A percentile compares a stretch with the other conserved stretches of the same genome.
Conservation (phyloP, 495 filamentous ascomycete genomes). For the Penicillium cinerascens region DNA sequence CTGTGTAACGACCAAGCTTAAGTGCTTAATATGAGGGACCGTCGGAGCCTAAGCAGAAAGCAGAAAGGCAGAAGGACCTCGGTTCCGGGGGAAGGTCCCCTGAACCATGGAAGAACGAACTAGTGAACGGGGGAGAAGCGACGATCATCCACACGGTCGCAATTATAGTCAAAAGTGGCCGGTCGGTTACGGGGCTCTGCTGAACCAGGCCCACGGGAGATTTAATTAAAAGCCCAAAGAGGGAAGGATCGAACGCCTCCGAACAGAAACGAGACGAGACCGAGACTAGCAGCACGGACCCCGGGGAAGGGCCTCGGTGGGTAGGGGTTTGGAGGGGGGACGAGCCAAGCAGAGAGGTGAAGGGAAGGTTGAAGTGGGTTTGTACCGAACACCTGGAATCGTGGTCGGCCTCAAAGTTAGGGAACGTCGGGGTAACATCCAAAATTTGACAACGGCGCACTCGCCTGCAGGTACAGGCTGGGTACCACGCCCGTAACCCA, state of each 20-base stretch:
- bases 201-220: background rate
- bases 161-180: background rate
- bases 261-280: background rate
- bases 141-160: conserved; percentile 7
- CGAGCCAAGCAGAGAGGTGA: background rate
- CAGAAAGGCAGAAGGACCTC: conserved; percentile 14
- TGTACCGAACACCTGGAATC: background rate
- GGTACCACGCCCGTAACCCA: background rate
- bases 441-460: background rate
- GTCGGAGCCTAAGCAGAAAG: background rate
- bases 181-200: conserved; percentile 3
- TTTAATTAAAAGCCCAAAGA: conserved; percentile 5
- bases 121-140: background rate
- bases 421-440: background rate
- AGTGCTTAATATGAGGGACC: conserved; percentile 5
- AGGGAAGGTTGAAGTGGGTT: background rate
- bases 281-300: background rate
- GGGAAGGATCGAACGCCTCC: conserved; percentile 7
- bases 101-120: background rate
- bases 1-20: conserved; percentile 14
- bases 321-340: background rate
- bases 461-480: background rate
- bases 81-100: conserved; percentile 11
- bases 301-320: background rate
- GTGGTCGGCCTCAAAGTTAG: background rate